Conservation (phyloP, 2,329 filamentous ascomycete genomes). For the Lachnellula suecica region DNA sequence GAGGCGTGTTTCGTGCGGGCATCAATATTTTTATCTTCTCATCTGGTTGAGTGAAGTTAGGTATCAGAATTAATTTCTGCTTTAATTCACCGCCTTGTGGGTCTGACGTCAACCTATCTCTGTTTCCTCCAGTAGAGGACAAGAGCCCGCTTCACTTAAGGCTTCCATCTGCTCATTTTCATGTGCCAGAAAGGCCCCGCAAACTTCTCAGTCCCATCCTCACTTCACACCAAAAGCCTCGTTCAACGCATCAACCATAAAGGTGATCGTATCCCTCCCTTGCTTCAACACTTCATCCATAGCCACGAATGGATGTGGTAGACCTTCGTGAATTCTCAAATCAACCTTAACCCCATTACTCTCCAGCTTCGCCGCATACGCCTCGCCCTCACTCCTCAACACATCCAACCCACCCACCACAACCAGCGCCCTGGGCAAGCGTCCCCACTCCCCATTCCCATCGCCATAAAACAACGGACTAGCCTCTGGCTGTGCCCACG, state of each 20-base stretch:
- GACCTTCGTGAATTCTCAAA: slow-evolving; percentile 50
- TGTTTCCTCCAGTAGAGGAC: no score
- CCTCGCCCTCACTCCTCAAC: slow-evolving; percentile 52
- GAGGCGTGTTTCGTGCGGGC: background rate
- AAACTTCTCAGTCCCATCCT: no score
- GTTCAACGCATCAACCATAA: slow-evolving; percentile 26
- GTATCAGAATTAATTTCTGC: no score
- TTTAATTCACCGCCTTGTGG: no score
- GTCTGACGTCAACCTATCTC: no score
- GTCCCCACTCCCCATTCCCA: slow-evolving; percentile 40
- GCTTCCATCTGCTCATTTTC: no score
- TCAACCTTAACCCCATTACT: slow-evolving; percentile 47
- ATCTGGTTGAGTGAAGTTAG: background rate
- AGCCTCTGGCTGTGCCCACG: slow-evolving; percentile 50
- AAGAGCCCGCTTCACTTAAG: no score
- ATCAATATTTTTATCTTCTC: background rate
- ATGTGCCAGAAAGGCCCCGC: no score
- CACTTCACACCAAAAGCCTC: slow-evolving; percentile 15
- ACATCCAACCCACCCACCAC: slow-evolving; percentile 57
- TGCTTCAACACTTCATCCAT: slow-evolving; percentile 56
- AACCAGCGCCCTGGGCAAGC: slow-evolving; percentile 49
- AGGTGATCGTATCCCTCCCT: slow-evolving; percentile 49
- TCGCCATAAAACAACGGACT: slow-evolving; percentile 51
- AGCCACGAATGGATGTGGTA: slow-evolving; percentile 58
- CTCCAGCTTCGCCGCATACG: slow-evolving; percentile 48